Evolutionary conservation across 2,329 filamentous ascomycete species (phyloP), one percentile per base, ranked within the genome.

Genomic region (Aureobasidium pullulans): DNA sequence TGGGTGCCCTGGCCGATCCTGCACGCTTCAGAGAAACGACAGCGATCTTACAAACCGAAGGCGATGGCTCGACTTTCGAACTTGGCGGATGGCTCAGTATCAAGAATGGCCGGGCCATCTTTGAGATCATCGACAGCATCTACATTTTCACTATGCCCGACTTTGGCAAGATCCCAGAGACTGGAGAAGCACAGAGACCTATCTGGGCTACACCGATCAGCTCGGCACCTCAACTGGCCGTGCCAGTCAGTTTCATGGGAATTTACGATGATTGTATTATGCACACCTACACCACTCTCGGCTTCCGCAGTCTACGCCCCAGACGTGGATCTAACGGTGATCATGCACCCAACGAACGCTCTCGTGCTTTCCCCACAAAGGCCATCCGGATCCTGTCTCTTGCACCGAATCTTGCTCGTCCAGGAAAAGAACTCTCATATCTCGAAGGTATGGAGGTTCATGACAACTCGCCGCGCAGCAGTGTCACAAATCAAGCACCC

Each of bases 191-290:
- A 63, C 59, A 16, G 60, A 34, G 60, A 48, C 62, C 66, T 29
- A 23, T 64, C 4, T 66, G 64, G 34, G 65, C 69, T n/a, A 57
- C 73, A 53, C 61, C 69, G 3, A 74, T 73, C 1, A 72, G 71
- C 60, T 71, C 72, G 5, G 67, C 70, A 6, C 68, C 70, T 1
- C 72, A 72, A 61, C 66, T 76, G n/a, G 66, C 71, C 0, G 72
- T 75, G 0, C 76, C 77, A 0, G 72, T 78, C 29, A 76, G 73
- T 61, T 79, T 76, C 65, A 79, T 79, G 77, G 71, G 67, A 0
- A 57, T 79, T 8, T 78, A 71, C 53, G 76, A 78, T 52, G 77
- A 79, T 65, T 75, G 74, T 39, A 72, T 79, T 54, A 76, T 79
- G 72, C 71, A 70, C 29, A 78, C 76, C 3, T 78, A 73, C 61